phyloP scores from a whole-genome alignment of 371 early-diverging fungal species.

The Mortierella sp. region DNA sequence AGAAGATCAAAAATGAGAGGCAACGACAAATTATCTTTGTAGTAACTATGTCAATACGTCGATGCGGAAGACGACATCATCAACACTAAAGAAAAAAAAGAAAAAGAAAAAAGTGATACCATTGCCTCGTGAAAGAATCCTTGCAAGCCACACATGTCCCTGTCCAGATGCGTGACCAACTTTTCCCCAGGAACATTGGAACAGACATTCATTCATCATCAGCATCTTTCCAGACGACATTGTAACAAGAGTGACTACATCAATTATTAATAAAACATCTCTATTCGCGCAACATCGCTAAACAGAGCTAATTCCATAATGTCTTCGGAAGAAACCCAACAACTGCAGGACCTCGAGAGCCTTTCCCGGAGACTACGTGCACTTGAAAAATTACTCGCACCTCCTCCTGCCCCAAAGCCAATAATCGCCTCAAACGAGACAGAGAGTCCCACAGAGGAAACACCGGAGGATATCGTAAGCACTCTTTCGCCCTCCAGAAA shows the following conservation, averaged over 20 bases:
- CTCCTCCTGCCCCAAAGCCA: conserved; percentile 19
- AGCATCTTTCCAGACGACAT: background rate
- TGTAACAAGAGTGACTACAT: background rate
- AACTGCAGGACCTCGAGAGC: conserved; percentile 50
- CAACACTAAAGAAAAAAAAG: background rate
- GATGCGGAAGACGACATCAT: no score
- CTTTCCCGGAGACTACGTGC: conserved; percentile 44
- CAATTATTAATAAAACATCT: conserved; percentile 4
- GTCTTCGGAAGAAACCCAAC: conserved; percentile 25
- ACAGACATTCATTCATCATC: background rate
- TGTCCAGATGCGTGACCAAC: background rate
- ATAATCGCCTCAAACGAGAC: conserved; percentile 4
- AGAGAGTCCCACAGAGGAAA: conserved; percentile 35
- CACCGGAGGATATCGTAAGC: conserved; percentile 22
- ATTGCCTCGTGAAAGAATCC: conserved; percentile 1
- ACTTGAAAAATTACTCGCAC: conserved; percentile 33
- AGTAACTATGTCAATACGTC: no score
- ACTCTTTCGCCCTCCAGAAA: conserved; percentile 16
- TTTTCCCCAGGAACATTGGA: conserved; percentile 6
- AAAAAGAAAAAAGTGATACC: background rate
- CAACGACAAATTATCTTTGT: no score
- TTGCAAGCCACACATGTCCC: conserved; percentile 9
- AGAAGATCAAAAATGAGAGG: no score
- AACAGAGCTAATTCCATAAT: background rate
- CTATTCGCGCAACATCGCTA: conserved; percentile 22